Evolutionary conservation across 2,329 filamentous ascomycete species (phyloP).

Genomic region (Calonectria multiphialidica): DNA sequence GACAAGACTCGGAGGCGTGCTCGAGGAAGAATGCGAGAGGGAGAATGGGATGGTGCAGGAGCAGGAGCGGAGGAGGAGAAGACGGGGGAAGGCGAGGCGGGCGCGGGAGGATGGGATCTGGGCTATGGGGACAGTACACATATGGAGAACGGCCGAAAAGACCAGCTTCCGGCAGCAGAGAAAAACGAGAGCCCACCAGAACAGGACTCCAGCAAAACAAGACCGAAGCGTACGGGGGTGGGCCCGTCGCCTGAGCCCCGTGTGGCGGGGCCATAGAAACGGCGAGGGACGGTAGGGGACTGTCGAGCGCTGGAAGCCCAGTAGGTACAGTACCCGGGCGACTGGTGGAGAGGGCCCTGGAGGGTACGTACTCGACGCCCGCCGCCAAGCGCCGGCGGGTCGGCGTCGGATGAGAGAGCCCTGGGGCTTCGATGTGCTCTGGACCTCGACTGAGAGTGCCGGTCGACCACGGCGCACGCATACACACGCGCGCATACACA

Average conservation of each 20-base stretch:
- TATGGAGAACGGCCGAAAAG: slow-evolving; percentile 7
- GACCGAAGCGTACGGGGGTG: slow-evolving; percentile 28
- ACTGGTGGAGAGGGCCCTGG: slow-evolving; percentile 3
- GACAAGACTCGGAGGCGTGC: not conserved
- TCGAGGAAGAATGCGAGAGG: slow-evolving; percentile 3
- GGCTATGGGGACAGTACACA: slow-evolving; percentile 4
- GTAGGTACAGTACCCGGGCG: slow-evolving; percentile 10
- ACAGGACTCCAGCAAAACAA: slow-evolving; percentile 7
- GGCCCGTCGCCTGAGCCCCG: slow-evolving; percentile 26
- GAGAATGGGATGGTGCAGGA: slow-evolving; percentile 7
- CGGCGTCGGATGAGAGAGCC: slow-evolving; percentile 17
- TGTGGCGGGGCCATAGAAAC: slow-evolving; percentile 10
- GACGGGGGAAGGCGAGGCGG: slow-evolving; percentile 24
- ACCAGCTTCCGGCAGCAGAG: slow-evolving; percentile 1
- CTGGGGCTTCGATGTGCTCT: not conserved
- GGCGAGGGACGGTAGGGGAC: slow-evolving; percentile 8
- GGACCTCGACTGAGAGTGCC: not conserved
- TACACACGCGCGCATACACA: not conserved
- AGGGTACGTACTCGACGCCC: slow-evolving; percentile 11
- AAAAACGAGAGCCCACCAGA: slow-evolving; percentile 8
- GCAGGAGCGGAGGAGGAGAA: slow-evolving; percentile 19
- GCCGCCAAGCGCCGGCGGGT: slow-evolving; percentile 23
- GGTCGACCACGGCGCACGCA: not conserved
- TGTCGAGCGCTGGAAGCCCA: not conserved
- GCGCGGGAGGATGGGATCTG: slow-evolving; percentile 23